A percentile compares a stretch with the other conserved stretches of the same genome.
These are phyloP conservation scores for Talaromyces trachyspermus DNA, from an alignment of 495 filamentous ascomycete species.

Conservation along the genomic window DNA sequence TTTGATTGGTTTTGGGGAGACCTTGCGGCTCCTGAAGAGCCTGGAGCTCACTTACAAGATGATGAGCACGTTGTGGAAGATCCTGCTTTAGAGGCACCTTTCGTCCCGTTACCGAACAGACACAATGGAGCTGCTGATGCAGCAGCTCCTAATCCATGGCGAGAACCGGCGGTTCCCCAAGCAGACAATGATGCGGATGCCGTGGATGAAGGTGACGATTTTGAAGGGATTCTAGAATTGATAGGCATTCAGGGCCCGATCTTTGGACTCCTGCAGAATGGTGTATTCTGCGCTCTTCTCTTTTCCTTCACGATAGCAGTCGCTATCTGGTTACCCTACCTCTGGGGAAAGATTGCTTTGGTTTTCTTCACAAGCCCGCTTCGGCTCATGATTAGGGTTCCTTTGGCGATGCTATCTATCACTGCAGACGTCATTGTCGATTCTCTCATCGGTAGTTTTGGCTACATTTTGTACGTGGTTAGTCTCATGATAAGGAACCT, in stretches of 20 bases:
- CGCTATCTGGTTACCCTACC: conserved; percentile 86
- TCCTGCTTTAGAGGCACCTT: conserved; percentile 53
- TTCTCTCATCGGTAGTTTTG: conserved; percentile 47
- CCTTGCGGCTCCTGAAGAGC: conserved; percentile 28
- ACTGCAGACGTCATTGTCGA: conserved; percentile 66
- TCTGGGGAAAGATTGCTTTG: conserved; percentile 76
- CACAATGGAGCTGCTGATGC: conserved; percentile 13
- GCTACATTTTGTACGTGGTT: conserved; percentile 47
- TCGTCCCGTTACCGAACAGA: conserved; percentile 47
- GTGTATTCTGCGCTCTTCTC: conserved; percentile 84
- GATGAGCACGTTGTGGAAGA: conserved; percentile 54
- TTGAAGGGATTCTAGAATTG: conserved; percentile 95
- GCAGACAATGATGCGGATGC: conserved; percentile 52
- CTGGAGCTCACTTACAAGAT: conserved; percentile 32
- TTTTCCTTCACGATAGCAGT: conserved; percentile 77
- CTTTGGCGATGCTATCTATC: conserved; percentile 60
- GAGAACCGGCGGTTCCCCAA: conserved; percentile 28
- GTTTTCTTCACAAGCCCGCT: conserved; percentile 74
- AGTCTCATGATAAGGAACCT: conserved; percentile 37
- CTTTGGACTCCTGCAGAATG: conserved; percentile 84
- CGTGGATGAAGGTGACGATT: conserved; percentile 83
- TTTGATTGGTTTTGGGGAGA: conserved; percentile 62
- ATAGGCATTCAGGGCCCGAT: conserved; percentile 94
- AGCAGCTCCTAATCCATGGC: conserved; percentile 17
- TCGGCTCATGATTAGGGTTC: conserved; percentile 56